phyloP scores from a whole-genome alignment of 768 basidiomycete genomes.

The Mycena haematopus region DNA sequence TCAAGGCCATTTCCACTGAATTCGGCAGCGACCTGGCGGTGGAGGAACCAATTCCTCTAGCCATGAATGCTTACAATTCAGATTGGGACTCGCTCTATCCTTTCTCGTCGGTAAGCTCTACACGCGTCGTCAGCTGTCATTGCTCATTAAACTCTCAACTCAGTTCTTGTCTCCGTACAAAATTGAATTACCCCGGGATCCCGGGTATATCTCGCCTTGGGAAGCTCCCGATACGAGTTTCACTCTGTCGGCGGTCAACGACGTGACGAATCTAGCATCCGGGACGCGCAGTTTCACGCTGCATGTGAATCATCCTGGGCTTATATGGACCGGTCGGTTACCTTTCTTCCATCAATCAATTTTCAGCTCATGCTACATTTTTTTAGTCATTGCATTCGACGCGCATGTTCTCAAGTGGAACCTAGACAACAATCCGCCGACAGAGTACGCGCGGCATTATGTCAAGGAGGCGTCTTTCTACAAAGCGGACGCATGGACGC shows the following conservation, averaged over 20 bases:
- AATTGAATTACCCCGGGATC: slow-evolving; percentile 63
- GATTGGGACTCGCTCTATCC: slow-evolving; percentile 92
- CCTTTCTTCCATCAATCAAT: neutral
- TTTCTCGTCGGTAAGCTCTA: slow-evolving; percentile 64
- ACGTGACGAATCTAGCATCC: slow-evolving; percentile 56
- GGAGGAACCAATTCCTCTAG: slow-evolving; percentile 47
- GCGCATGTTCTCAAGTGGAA: slow-evolving; percentile 89
- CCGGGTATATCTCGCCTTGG: slow-evolving; percentile 60
- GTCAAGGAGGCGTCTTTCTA: slow-evolving; percentile 93
- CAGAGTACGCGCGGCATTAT: slow-evolving; percentile 80
- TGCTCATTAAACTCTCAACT: slow-evolving; percentile 14
- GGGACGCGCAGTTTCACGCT: slow-evolving; percentile 75
- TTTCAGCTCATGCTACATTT: neutral
- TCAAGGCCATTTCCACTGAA: slow-evolving; percentile 60
- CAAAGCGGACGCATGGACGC: slow-evolving; percentile 71
- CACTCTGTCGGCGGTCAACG: slow-evolving; percentile 62
- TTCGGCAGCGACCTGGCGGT: slow-evolving; percentile 61
- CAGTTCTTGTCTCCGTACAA: slow-evolving; percentile 89
- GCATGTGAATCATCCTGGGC: slow-evolving; percentile 74
- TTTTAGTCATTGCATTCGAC: slow-evolving; percentile 87
- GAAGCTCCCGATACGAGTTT: slow-evolving; percentile 41
- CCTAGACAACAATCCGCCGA: slow-evolving; percentile 78
- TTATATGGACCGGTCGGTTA: slow-evolving; percentile 83
- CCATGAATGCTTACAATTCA: slow-evolving; percentile 77
- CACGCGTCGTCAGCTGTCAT: neutral